Evolutionary conservation across 2,329 filamentous ascomycete species (phyloP).

Genomic region (Cladosporium sphaerospermum): DNA sequence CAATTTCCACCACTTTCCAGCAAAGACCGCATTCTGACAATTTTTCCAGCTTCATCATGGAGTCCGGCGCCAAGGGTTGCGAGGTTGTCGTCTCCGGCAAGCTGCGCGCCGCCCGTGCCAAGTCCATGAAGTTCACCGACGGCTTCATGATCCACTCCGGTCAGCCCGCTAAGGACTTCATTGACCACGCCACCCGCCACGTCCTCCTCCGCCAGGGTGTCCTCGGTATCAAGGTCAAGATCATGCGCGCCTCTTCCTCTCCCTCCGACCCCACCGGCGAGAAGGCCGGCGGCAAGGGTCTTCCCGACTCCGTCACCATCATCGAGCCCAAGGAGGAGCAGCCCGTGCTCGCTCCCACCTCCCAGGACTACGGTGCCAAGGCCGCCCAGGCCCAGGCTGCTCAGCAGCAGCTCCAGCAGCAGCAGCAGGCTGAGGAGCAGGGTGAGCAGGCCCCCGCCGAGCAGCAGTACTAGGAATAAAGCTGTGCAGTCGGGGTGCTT

Average conservation of each 20-base stretch:
- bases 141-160: slow-evolving; percentile 99
- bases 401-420: slow-evolving; percentile 51
- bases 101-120: slow-evolving; percentile 96
- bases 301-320: slow-evolving; percentile 97
- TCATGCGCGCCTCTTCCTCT: slow-evolving; percentile 83
- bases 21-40: slow-evolving; percentile 8
- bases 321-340: slow-evolving; percentile 99
- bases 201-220: slow-evolving; percentile 99
- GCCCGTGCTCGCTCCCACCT: slow-evolving; percentile 87
- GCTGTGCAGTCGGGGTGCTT: slow-evolving; percentile 7
- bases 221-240: slow-evolving; percentile 99
- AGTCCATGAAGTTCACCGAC: slow-evolving; percentile 99
- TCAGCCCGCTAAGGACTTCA: slow-evolving; percentile 99
- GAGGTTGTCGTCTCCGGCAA: slow-evolving; percentile 99
- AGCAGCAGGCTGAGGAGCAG: slow-evolving; percentile 20
- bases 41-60: slow-evolving; percentile 86
- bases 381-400: slow-evolving; percentile 57
- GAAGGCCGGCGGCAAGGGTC: slow-evolving; percentile 91
- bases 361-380: slow-evolving; percentile 99
- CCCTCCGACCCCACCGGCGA: slow-evolving; percentile 88
- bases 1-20: not conserved
- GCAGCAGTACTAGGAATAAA: slow-evolving; percentile 9
- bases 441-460: slow-evolving; percentile 10
- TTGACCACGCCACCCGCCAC: slow-evolving; percentile 96
- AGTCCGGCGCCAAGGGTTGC: slow-evolving; percentile 98